Evolutionary conservation across 192 early-diverging fungal species (phyloP).

Genomic region (Backusella tuberculispora): DNA sequence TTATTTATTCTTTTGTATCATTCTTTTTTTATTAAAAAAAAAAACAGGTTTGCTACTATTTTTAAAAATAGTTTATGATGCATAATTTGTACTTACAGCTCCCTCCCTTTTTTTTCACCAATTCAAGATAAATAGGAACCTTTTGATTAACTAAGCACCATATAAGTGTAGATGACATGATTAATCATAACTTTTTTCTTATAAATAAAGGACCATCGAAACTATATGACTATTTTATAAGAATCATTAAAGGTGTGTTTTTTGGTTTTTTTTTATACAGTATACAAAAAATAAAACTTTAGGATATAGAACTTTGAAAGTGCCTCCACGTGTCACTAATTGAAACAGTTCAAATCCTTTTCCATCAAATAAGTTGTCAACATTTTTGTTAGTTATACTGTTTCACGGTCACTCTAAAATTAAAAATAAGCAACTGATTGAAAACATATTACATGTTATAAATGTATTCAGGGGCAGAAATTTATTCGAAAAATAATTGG

Average conservation of each 20-base stretch:
- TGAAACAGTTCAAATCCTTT: not conserved
- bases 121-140: not conserved
- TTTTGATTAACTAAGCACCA: not conserved
- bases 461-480: not conserved
- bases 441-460: not conserved
- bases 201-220: too few species aligned
- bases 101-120: too few species aligned
- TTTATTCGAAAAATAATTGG: not conserved
- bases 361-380: not conserved
- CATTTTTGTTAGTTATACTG: not conserved
- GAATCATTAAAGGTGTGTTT: too few species aligned
- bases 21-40: not conserved
- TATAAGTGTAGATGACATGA: not conserved
- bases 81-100: not conserved
- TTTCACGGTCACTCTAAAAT: not conserved
- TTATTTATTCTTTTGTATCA: not conserved
- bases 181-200: too few species aligned
- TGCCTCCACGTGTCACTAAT: not conserved
- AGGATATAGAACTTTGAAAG: not conserved
- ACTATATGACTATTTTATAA: too few species aligned
- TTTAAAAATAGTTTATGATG: not conserved
- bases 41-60: not conserved
- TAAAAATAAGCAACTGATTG: constrained; percentile 1
- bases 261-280: too few species aligned
- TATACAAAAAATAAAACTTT: not conserved